phyloP scores from a whole-genome alignment of 345 rosid genomes.

The Melaleuca alternifolia region DNA sequence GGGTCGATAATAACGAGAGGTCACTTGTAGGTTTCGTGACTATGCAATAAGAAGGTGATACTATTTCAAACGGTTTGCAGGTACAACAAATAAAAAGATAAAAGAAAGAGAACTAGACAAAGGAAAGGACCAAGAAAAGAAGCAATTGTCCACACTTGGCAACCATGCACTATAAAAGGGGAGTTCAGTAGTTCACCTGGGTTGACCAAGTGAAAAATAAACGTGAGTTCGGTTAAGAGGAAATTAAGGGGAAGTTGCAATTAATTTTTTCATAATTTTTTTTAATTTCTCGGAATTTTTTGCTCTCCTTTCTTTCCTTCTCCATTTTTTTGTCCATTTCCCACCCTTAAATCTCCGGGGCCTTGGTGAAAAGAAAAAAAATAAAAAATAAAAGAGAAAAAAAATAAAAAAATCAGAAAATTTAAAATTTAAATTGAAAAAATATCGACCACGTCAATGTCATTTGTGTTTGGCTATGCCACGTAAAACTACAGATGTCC shows the following conservation, averaged over 20 bases:
- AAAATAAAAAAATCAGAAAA: too few species aligned
- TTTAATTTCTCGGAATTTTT: too few species aligned
- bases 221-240: not conserved
- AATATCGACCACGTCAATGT: too few species aligned
- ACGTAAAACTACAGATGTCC: too few species aligned
- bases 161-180: not conserved
- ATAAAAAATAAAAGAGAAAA: too few species aligned
- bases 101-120: rapidly evolving
- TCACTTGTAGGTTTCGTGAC: not conserved
- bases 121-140: not conserved
- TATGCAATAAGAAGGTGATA: not conserved
- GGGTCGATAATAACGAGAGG: not conserved
- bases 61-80: not conserved
- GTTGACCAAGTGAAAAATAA: not conserved
- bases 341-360: too few species aligned
- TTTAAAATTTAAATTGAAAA: too few species aligned
- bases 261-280: too few species aligned
- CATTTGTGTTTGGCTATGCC: too few species aligned
- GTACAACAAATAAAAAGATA: not conserved
- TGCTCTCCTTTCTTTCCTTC: too few species aligned
- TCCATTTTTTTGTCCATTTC: too few species aligned
- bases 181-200: not conserved
- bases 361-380: too few species aligned
- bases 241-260: not conserved
- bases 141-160: not conserved